Evolutionary conservation across 495 filamentous ascomycete species (phyloP).

Genomic region (Elasticomyces elasticus): DNA sequence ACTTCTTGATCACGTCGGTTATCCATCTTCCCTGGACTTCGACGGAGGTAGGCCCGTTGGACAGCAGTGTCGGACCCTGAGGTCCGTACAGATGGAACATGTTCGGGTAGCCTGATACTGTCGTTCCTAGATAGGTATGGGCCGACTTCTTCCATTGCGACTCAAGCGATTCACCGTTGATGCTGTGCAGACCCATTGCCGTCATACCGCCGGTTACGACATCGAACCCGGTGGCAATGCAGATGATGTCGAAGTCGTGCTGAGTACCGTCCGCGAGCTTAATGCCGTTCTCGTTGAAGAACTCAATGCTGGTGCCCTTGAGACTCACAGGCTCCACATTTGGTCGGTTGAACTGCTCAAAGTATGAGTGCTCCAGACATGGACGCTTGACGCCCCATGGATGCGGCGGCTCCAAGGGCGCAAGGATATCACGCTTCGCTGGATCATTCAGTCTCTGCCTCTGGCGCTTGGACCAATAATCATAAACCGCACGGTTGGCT

Average conservation of each 20-base stretch:
- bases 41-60: constrained; percentile 43
- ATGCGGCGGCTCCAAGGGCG: constrained; percentile 43
- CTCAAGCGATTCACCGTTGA: constrained; percentile 32
- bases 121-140: constrained; percentile 43
- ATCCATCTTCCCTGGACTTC: constrained; percentile 48
- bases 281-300: constrained; percentile 40
- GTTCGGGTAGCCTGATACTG: constrained; percentile 41
- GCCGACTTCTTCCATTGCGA: constrained; percentile 40
- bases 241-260: constrained; percentile 40
- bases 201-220: constrained; percentile 42
- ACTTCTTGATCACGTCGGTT: constrained; percentile 36
- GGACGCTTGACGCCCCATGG: constrained; percentile 47
- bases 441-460: constrained; percentile 42
- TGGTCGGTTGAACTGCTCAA: constrained; percentile 45
- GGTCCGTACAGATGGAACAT: constrained; percentile 45
- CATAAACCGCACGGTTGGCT: constrained; percentile 40
- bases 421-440: constrained; percentile 39
- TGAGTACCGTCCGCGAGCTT: constrained; percentile 29
- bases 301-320: constrained; percentile 37
- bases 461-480: constrained; percentile 48
- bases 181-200: constrained; percentile 36
- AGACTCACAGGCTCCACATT: constrained; percentile 47
- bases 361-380: constrained; percentile 46
- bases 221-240: constrained; percentile 46
- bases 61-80: constrained; percentile 39